These are phyloP conservation scores for Colletotrichum viniferum DNA, from an alignment of 2,329 filamentous ascomycete genomes.

Conservation along the genomic window DNA sequence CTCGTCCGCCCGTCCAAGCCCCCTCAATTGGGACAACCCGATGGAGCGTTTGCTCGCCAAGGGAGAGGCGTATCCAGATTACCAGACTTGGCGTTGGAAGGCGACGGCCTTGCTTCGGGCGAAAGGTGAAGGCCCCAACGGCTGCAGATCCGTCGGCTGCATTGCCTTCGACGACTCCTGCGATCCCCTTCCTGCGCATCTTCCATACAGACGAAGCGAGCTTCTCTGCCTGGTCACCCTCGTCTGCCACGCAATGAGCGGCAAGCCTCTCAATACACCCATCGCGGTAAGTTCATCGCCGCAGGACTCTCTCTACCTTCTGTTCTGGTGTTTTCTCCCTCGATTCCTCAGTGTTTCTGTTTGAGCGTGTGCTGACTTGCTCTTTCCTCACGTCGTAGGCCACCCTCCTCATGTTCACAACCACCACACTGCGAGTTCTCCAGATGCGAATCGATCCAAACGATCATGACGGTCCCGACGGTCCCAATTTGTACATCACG, in stretches of 20 bases:
- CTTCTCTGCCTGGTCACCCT: background rate
- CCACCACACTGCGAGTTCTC: background rate
- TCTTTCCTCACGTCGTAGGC: background rate
- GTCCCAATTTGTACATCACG: background rate
- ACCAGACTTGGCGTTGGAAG: background rate
- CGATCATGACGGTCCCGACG: background rate
- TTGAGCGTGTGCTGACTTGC: background rate
- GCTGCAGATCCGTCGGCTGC: background rate
- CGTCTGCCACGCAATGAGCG: background rate
- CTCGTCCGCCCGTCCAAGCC: background rate
- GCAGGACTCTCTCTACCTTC: background rate
- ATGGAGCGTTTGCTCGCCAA: background rate
- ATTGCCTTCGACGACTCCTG: background rate
- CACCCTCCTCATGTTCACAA: background rate
- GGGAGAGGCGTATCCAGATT: background rate
- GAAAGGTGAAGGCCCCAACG: background rate
- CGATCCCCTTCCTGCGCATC: background rate
- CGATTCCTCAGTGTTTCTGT: background rate
- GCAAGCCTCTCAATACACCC: background rate
- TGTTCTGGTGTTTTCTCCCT: background rate
- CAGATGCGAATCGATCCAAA: background rate
- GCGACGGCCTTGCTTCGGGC: background rate
- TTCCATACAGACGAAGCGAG: background rate
- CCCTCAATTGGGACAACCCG: background rate
- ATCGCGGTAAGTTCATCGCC: background rate